Evolutionary conservation across 345 rosid species (phyloP).

Genomic region (Sisymbrium altissimum): DNA sequence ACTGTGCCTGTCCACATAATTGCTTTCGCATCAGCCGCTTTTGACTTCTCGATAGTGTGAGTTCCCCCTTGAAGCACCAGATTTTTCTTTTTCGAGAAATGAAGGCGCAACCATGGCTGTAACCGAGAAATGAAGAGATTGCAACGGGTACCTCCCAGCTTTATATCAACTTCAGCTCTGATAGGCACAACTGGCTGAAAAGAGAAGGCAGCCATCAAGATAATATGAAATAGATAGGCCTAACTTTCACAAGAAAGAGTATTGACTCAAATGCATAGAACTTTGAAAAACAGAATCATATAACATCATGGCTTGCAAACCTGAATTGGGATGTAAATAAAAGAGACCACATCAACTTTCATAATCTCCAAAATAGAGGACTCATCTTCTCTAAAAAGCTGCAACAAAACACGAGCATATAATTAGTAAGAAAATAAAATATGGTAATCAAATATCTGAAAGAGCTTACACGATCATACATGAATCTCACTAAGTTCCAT

Average conservation of each 20-base stretch:
- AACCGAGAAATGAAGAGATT: constrained; percentile 67
- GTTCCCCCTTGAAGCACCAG: constrained; percentile 60
- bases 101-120: constrained; percentile 77
- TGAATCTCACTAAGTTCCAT: constrained; percentile 93
- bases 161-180: constrained; percentile 94
- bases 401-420: constrained; percentile 40
- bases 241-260: constrained; percentile 18
- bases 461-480: constrained; percentile 48
- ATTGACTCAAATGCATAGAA: not conserved
- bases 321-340: constrained; percentile 76
- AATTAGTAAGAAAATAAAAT: constrained; percentile 10
- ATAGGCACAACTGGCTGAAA: constrained; percentile 71
- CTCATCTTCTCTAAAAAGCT: constrained; percentile 79
- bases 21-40: constrained; percentile 49
- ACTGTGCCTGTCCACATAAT: constrained; percentile 92
- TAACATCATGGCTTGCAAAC: constrained; percentile 38
- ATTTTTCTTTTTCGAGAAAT: constrained; percentile 58
- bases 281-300: not conserved
- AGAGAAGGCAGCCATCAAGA: not conserved
- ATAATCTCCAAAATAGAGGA: constrained; percentile 79
- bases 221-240: constrained; percentile 7
- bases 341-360: constrained; percentile 80
- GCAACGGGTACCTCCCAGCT: constrained; percentile 88
- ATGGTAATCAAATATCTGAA: constrained; percentile 18
- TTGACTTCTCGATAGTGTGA: constrained; percentile 43